Evolutionary conservation across 1,284 basidiomycete species (phyloP), one percentile per base, ranked within the genome.

Genomic region (Schizopora paradoxa): DNA sequence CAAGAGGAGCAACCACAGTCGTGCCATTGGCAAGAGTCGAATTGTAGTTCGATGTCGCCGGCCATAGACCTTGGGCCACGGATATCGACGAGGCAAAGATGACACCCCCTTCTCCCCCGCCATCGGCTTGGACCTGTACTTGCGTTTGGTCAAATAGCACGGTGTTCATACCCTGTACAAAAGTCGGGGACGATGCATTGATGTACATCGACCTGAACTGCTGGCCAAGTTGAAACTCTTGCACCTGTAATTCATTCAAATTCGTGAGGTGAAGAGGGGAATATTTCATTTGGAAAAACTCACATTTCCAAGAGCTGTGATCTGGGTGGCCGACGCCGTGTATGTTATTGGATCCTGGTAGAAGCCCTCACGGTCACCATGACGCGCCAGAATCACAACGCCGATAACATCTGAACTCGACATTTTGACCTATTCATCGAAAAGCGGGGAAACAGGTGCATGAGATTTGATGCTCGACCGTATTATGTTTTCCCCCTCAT

Each of bases 221-320:
- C 6, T 57, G 46, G 21, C 76, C 75, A 11, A 73, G 68, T 43
- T 68, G 62, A 53, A 65, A 70, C 50, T 73, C 66, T 57, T 78
- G 61, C 49, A 53, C 50, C 67, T 69, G 43, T 6, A 19, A n/a
- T n/a, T n/a, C n/a, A n/a, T n/a, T 41, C 16, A 23, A 41, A 19
- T 43, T 26, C 35, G 35, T 31, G 6, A 16, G 29, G 14, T 21
- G 14, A 29, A 35, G 29, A 16, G 26, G 13, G 28, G 36, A 13
- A 14, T 28, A n/a, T n/a, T 41, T 16, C 21, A 25, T 5, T 32
- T 32, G 19, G n/a, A 32, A 29, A 23, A 23, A 53, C 61, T 43
- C 51, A 66, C 67, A 54, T 68, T 67, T 8, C 75, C 76, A 1
- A 77, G 63, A 1, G 74, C 65, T 2, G 76, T 77, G 51, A 79